Percentiles rank a stretch among this genome's conserved stretches.
Conservation (phyloP, 495 filamentous ascomycete genomes). For the Bacidia rubella region DNA sequence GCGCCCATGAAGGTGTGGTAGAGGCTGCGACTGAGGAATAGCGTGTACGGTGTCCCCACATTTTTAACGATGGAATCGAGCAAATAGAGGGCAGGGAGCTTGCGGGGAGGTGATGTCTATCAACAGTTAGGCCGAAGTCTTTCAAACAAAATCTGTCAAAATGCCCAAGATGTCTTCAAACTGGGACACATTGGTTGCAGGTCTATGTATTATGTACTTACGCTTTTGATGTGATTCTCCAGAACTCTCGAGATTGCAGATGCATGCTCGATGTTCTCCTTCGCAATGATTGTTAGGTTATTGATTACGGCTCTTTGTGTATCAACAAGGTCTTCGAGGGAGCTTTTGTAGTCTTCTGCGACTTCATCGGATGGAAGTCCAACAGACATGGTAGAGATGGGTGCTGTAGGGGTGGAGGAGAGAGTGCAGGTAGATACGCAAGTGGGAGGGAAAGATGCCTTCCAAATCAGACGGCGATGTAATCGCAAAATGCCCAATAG, state of each 20-base stretch:
- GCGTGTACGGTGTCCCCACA: conserved; percentile 90
- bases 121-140: conserved; percentile 10
- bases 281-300: conserved; percentile 89
- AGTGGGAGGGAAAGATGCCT: conserved; percentile 8
- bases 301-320: conserved; percentile 89
- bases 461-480: conserved; percentile 7
- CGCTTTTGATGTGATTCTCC: conserved; percentile 83
- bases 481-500: conserved; percentile 8
- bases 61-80: conserved; percentile 98
- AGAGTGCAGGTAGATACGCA: conserved; percentile 12
- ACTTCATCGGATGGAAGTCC: conserved; percentile 71
- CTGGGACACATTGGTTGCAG: neutral
- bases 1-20: conserved; percentile 93
- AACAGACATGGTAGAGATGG: conserved; percentile 50
- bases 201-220: conserved; percentile 37
- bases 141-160: neutral
- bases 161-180: neutral
- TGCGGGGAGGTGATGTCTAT: conserved; percentile 72
- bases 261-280: conserved; percentile 90
- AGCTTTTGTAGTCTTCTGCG: conserved; percentile 86
- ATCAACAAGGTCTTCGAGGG: conserved; percentile 75
- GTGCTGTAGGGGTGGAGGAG: conserved; percentile 5
- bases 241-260: conserved; percentile 77
- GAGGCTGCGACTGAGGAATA: conserved; percentile 83
- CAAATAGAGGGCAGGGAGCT: conserved; percentile 90